Evolutionary conservation across 2,329 filamentous ascomycete genomes (phyloP), one percentile per base, ranked within the genome.

Genomic region (Scleromitrula shiraiana): DNA sequence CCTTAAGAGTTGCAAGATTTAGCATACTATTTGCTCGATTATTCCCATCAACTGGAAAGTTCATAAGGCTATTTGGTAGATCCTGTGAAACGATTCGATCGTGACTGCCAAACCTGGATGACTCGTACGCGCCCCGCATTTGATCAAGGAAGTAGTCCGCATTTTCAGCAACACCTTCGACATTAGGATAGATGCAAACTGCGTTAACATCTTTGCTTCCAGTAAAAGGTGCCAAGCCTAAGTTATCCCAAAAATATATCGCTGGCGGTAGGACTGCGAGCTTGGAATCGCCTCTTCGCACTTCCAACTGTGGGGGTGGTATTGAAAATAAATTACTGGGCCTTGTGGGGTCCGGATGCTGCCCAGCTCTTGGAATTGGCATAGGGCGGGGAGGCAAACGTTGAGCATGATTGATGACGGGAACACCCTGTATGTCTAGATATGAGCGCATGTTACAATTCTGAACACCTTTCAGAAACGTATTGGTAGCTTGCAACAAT

Each of bases 171-270:
- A 91, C 68, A 1, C 83, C 80, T 23, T 77, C 75, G 57, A 78
- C 77, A 42, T 75, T 70, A 0, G 87, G 86, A 53, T 83, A 85
- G 2, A 93, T 70, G 60, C 84, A 88, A 40, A 87, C 76, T 0
- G 81, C 76, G 29, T 76, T 73, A 24, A 93, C 69, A 52, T 91
- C 78, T 63, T 94, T 94, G 7, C 71, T 61, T 0, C 85, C 84
- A 50, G 78, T 78, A 7, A 78, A 78, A 3, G 88, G 88, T 2
- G 79, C 79, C 2, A 95, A 72, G 0, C 86, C 85, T 15, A 94
- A 69, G 39, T 82, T 81, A 61, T 93, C 87, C 88, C 88, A 94
- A 60, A 93, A 95, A 1, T 75, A 69, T 17, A 91, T 69, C 0
- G 85, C 83, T 0, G 86, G 78, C 2, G 88, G 85, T 19, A 91